Percentiles rank a stretch among this genome's conserved stretches.
These are phyloP conservation scores for Phytophthora europaea DNA, from an alignment of 352 stramenopile species.

Conservation along the genomic window DNA sequence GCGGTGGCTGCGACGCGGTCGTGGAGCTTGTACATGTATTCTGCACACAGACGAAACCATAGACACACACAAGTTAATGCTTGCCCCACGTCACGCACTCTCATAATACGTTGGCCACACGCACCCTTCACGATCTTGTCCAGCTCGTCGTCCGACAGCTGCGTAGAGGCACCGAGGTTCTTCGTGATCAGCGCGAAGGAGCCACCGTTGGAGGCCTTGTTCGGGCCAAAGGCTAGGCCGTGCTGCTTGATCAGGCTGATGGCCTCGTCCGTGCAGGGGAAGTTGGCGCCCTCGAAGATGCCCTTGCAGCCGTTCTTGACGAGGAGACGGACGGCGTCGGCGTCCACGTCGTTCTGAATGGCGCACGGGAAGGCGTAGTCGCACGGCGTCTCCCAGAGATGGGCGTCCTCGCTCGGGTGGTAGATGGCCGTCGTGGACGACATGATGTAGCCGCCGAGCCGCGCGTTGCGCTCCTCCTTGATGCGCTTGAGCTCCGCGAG, in stretches of 20 bases:
- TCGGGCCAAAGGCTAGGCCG: constrained; percentile 83
- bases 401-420: constrained; percentile 76
- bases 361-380: constrained; percentile 98
- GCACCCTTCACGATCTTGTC: constrained; percentile 80
- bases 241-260: constrained; percentile 88
- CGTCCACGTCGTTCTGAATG: constrained; percentile 95
- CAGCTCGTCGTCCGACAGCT: constrained; percentile 69
- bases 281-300: constrained; percentile 90
- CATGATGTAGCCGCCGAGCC: constrained; percentile 90
- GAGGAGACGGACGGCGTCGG: constrained; percentile 70
- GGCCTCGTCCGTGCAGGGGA: constrained; percentile 83
- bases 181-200: constrained; percentile 80
- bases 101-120: neutral
- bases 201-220: constrained; percentile 88
- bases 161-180: constrained; percentile 56
- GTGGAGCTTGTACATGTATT: constrained; percentile 86
- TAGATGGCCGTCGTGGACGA: constrained; percentile 91
- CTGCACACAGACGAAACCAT: constrained; percentile 33
- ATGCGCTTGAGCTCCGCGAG: constrained; percentile 81
- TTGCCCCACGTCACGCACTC: neutral
- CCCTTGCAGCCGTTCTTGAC: constrained; percentile 92
- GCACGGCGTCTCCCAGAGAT: constrained; percentile 92
- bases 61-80: neutral
- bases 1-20: constrained; percentile 75
- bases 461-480: constrained; percentile 85